Evolutionary conservation across 306 rosid genomes (phyloP), one percentile per base, ranked within the genome.

Genomic region (Pachyrhizus erosus): DNA sequence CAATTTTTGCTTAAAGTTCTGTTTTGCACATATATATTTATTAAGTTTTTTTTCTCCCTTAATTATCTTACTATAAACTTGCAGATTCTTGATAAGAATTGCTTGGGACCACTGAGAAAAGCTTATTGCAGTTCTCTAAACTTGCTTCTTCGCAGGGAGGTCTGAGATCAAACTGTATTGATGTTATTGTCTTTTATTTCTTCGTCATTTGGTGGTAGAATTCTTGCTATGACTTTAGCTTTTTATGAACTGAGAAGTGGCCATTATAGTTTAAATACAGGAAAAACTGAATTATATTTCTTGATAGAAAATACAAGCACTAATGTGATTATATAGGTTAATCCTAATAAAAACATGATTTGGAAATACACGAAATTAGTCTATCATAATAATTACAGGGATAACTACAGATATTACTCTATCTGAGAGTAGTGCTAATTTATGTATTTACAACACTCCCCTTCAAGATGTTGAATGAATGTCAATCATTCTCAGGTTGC

Each of bases 141-240:
- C 90, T 83, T 92, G 91, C 97, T 96, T 86, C 94, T 96, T 75
- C 98, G 98, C 51, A 89, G 91, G 57, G 98, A 96, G 99, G 99
- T 96, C 21, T 83, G 91, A 70, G 45, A 84, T 86, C 58, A 18
- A 58, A 46, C 46, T 26, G 7, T 54, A 24, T 62, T 76, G 71
- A 55, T 84, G 61, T 76, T 82, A 55, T 54, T 73, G n/a, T n/a
- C 70, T 77, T 33, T 79, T 85, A 45, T 26, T 74, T 71, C 15
- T 64, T 49, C 7, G 51, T 79, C 27, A 62, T 79, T 75, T 76
- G 77, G 24, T 58, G 66, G 60, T 70, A 40, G 64, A 70, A 64
- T 64, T 78, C 68, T 57, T 64, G 57, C 52, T 45, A 11, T 61
- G 48, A 73, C 72, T 78, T 71, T n/a, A 60, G 46, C 45, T 33